Evolutionary conservation across 192 early-diverging fungal species (phyloP).

Genomic region (Rhizoclosmatium sp.): DNA sequence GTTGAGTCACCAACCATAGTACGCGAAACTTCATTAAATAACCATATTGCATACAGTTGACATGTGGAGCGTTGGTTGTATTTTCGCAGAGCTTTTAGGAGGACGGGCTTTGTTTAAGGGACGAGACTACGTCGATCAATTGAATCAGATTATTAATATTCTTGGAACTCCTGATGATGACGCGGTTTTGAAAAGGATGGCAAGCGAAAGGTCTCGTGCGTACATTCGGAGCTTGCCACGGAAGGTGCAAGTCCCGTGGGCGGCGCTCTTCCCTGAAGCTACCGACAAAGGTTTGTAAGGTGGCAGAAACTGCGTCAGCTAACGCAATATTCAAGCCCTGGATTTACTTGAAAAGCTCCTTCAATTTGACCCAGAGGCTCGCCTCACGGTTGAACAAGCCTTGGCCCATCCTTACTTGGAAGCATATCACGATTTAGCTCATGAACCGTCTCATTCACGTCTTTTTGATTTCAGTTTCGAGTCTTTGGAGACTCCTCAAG

Average conservation of each 20-base stretch:
- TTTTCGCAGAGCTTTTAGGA: constrained; percentile 96
- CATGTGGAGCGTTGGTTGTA: constrained; percentile 99
- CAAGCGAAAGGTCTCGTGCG: constrained; percentile 92
- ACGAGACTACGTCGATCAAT: constrained; percentile 97
- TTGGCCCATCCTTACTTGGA: constrained; percentile 92
- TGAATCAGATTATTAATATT: constrained; percentile 95
- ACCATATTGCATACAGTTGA: constrained; percentile 57
- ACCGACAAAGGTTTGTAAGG: constrained; percentile 56
- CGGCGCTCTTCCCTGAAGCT: constrained; percentile 86
- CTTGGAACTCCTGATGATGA: constrained; percentile 95
- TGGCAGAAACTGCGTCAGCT: not conserved
- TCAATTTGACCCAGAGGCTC: constrained; percentile 89
- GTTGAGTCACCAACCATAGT: constrained; percentile 44
- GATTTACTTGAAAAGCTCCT: constrained; percentile 88
- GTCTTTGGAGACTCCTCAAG: constrained; percentile 72
- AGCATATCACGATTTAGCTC: constrained; percentile 89
- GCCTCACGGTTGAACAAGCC: constrained; percentile 93
- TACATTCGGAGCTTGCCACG: constrained; percentile 92
- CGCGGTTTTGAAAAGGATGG: constrained; percentile 83
- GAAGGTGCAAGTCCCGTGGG: constrained; percentile 90
- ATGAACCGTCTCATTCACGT: constrained; percentile 78
- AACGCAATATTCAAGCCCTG: constrained; percentile 38
- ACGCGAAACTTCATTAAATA: not conserved
- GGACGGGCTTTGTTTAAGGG: constrained; percentile 96
- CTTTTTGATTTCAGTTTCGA: constrained; percentile 90